Evolutionary conservation across 306 rosid species (phyloP).

Genomic region (Vicia villosa): DNA sequence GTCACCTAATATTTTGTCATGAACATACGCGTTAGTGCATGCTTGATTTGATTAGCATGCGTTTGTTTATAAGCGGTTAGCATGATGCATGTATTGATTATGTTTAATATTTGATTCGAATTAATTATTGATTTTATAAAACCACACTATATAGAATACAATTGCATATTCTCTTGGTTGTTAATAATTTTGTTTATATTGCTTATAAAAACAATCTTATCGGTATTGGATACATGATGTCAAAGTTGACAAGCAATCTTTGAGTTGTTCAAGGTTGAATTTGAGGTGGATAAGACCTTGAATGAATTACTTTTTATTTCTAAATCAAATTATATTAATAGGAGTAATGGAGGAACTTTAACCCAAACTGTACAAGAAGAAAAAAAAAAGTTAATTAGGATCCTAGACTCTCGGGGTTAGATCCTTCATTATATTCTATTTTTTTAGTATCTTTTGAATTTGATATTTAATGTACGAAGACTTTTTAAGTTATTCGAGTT

Average conservation of each 20-base stretch:
- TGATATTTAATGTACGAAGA: no score
- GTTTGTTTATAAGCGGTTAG: neutral
- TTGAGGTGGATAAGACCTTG: neutral
- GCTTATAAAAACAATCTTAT: neutral
- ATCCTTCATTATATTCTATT: no score
- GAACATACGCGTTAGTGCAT: conserved; percentile 20
- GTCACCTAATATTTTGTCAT: neutral
- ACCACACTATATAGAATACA: neutral
- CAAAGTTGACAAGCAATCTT: neutral
- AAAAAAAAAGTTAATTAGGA: no score
- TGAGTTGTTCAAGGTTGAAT: neutral
- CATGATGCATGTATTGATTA: conserved; percentile 10
- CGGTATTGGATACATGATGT: neutral
- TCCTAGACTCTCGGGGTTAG: no score
- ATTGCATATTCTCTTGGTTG: neutral
- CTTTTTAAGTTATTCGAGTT: no score
- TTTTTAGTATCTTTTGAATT: no score
- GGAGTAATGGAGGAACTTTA: no score
- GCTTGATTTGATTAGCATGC: conserved; percentile 3
- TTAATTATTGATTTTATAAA: neutral
- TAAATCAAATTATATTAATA: no score
- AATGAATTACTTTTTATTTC: neutral
- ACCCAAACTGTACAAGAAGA: no score
- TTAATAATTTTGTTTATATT: neutral
- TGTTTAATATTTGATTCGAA: neutral